These are phyloP conservation scores for Laburnicola sp. DNA, from an alignment of 2,329 filamentous ascomycete species.

Conservation along the genomic window DNA sequence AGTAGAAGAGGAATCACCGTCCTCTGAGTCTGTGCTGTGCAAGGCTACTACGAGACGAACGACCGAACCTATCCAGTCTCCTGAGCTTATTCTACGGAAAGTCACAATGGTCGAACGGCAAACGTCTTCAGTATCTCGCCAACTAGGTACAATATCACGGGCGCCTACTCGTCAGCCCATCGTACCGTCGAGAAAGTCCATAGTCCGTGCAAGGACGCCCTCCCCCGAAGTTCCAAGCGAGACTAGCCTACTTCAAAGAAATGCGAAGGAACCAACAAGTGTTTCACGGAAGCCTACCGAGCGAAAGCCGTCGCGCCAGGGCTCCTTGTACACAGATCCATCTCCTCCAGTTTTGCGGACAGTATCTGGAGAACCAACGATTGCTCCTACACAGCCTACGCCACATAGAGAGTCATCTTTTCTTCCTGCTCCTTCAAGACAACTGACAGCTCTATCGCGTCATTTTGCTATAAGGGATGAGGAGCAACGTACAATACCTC, in stretches of 20 bases:
- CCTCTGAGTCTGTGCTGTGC: not conserved
- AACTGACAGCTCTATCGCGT: not conserved
- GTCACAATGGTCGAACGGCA: not conserved
- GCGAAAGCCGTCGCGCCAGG: not conserved
- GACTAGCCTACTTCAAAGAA: not conserved
- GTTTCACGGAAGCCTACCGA: not conserved
- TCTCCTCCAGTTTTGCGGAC: not conserved
- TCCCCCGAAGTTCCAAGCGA: not conserved
- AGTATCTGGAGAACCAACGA: constrained; percentile 4
- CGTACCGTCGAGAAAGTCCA: not conserved
- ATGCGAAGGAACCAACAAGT: not conserved
- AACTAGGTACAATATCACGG: not conserved
- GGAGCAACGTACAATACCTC: constrained; percentile 8
- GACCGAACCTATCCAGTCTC: not conserved
- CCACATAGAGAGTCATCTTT: not conserved
- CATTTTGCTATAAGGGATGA: not conserved
- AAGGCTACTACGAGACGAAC: not conserved
- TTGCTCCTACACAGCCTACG: constrained; percentile 2
- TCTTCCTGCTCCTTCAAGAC: not conserved
- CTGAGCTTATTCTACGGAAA: not conserved
- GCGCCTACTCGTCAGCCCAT: constrained; percentile 8
- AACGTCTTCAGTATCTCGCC: not conserved
- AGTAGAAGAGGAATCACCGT: not conserved
- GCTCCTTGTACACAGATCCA: not conserved
- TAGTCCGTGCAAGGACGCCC: not conserved